A percentile compares a stretch with the other conserved stretches of the same genome.
Evolutionary conservation across 2,329 filamentous ascomycete genomes (phyloP).

Genomic region (Aspergillus chevalieri): DNA sequence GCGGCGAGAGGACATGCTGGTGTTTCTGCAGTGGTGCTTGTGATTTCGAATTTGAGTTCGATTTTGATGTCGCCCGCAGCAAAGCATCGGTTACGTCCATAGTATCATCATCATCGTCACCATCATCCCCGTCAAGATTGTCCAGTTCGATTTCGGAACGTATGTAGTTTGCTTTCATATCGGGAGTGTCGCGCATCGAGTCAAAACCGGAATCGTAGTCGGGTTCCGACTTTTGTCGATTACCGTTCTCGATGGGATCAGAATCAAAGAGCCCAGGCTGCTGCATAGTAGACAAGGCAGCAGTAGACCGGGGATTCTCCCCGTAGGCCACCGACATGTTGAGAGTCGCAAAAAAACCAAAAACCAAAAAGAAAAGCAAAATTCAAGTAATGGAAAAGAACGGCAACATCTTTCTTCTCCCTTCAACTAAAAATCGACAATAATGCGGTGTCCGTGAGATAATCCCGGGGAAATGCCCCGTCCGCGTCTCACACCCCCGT

Average conservation of each 20-base stretch:
- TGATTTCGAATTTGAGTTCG: background rate
- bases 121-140: background rate
- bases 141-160: background rate
- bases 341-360: background rate
- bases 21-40: background rate
- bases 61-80: slow-evolving; percentile 2
- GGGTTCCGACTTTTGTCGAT: background rate
- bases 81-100: slow-evolving; percentile 7
- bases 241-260: background rate
- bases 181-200: background rate
- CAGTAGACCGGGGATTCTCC: background rate
- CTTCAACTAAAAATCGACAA: background rate
- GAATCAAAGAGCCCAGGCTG: background rate
- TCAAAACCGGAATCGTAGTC: too few species aligned
- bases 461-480: background rate
- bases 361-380: background rate
- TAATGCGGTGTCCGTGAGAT: background rate
- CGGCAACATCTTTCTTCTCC: background rate
- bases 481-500: too few species aligned
- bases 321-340: background rate
- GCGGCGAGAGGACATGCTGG: background rate
- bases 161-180: background rate
- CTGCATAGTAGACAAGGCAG: background rate
- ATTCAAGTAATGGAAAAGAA: background rate
- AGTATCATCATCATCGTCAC: background rate